Evolutionary conservation across 2,329 filamentous ascomycete species (phyloP).

Genomic region (Elsinoe fawcettii): DNA sequence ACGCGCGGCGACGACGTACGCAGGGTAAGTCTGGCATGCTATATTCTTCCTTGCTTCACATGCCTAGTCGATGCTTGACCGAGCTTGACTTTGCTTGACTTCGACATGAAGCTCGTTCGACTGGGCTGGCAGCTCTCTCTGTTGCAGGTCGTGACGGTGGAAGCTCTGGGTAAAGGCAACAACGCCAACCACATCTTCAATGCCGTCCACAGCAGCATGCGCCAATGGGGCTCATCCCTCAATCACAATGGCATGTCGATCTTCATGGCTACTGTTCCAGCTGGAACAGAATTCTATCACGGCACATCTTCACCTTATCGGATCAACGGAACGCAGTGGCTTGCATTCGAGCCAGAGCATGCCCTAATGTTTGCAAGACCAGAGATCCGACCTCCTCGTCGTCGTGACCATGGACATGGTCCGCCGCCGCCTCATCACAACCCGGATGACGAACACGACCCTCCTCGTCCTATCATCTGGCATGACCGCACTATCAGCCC

Average conservation of each 20-base stretch:
- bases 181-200: constrained; percentile 61
- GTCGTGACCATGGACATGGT: background rate
- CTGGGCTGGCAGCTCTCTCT: background rate
- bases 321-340: constrained; percentile 56
- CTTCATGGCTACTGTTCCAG: constrained; percentile 58
- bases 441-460: background rate
- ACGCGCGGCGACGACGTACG: background rate
- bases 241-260: constrained; percentile 70
- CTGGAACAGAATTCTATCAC: constrained; percentile 60
- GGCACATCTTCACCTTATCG: constrained; percentile 43
- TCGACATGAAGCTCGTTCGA: background rate
- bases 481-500: background rate
- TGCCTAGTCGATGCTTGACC: too few species aligned
- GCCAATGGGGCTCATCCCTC: constrained; percentile 65
- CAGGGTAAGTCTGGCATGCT: background rate
- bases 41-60: background rate
- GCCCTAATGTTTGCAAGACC: constrained; percentile 54
- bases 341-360: constrained; percentile 71
- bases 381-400: constrained; percentile 17
- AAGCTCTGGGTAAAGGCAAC: background rate
- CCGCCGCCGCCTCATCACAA: background rate
- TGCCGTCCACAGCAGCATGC: constrained; percentile 60
- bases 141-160: background rate
- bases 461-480: background rate
- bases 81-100: background rate